These are phyloP conservation scores for Prunus armeniaca DNA, from an alignment of 306 rosid genomes.

Conservation along the genomic window DNA sequence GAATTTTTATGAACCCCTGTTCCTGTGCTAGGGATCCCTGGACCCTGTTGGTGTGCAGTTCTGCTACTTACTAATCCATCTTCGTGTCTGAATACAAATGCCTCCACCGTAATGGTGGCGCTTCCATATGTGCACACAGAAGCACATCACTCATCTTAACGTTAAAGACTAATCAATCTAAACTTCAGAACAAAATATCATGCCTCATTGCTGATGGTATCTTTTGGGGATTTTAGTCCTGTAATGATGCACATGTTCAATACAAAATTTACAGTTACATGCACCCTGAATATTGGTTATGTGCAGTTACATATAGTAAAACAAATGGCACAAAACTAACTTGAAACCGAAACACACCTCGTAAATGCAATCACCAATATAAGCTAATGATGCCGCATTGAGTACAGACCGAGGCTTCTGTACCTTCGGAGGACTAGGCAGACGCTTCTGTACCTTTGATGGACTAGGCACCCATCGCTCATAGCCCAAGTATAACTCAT, in stretches of 20 bases:
- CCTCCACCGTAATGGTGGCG: neutral
- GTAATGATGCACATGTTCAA: neutral
- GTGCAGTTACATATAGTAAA: neutral
- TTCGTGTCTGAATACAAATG: neutral
- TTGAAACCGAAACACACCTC: conserved; percentile 50
- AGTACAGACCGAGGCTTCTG: conserved; percentile 74
- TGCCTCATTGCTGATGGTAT: neutral
- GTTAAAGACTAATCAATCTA: neutral
- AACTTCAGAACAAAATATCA: neutral
- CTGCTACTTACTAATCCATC: neutral
- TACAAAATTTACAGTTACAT: neutral
- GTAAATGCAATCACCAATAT: conserved; percentile 78
- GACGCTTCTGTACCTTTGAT: conserved; percentile 67
- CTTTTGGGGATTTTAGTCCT: neutral
- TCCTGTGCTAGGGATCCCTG: neutral
- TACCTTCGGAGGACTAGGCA: conserved; percentile 51
- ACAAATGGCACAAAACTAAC: neutral
- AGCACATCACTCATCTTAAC: neutral
- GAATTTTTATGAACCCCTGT: neutral
- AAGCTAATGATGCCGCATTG: conserved; percentile 80
- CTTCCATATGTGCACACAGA: neutral
- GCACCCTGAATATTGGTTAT: neutral
- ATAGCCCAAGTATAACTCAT: conserved; percentile 60
- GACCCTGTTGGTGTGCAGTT: neutral
- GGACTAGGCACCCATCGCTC: conserved; percentile 86